Base-by-base conservation (phyloP, 805 yeast genomes). In the Cyberlindnera subsufficiens region DNA sequence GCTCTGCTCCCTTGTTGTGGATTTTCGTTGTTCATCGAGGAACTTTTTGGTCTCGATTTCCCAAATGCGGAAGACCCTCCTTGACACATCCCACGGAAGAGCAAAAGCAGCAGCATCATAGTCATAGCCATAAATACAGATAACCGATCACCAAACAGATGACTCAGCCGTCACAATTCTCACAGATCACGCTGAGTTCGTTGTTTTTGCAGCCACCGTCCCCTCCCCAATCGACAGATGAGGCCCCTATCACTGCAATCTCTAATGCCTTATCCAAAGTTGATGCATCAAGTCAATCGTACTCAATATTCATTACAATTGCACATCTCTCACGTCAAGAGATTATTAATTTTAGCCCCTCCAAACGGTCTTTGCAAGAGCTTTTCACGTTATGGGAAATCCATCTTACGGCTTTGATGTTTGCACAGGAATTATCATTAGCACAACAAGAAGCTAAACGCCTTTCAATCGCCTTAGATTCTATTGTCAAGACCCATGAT, bases 381-480 rank as follows among this genome's bases (percentile, higher is more conserved):
- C 27, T 52, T 3, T 44, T 43, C 39, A 39, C 40, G 4, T 32
- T 56, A 3, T 59, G 63, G 63, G 62, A 55, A 37, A 35, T 54
- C 5, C 50, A 58, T 19, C 49, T 59, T 3, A 38, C 47, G 0
- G 22, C 47, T 1, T 38, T 59, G 16, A 19, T 56, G 2, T 46
- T 58, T 25, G 46, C 56, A 1, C 51, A 46, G 29, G 61, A 59
- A 34, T 36, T 52, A 4, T 35, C 49, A 11, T 27, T 54, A 0
- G 59, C 62, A 4, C 60, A 56, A 40, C 55, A 55, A 20, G 63
- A 59, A 32, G 40, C 59, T 15, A 50, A 48, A 15, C 49, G 51
- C 25, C 36, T 58, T 5, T 50, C 57, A 15, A 39, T 33, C 7
- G 54, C 46, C 16, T 22, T 59, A n/a, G 54, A 49, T 30, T 44